Conservation (phyloP, 768 basidiomycete genomes). For the Trametes punicea region DNA sequence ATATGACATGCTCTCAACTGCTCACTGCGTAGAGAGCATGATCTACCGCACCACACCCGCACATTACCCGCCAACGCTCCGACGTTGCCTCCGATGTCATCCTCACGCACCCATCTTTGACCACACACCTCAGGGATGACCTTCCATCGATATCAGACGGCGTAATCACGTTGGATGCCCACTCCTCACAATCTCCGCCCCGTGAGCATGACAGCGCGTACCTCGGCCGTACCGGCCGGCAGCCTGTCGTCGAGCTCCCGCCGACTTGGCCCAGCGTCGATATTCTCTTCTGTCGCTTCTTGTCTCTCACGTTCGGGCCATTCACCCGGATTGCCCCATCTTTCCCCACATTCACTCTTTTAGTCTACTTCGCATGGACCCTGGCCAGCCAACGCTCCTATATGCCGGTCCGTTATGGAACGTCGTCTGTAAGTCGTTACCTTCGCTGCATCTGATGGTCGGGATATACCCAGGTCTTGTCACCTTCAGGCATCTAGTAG, state of each 20-base stretch:
- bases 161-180: neutral
- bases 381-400: neutral
- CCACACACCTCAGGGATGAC: neutral
- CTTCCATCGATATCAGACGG: neutral
- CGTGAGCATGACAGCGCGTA: slow-evolving; percentile 2
- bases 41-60: neutral
- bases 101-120: neutral
- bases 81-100: neutral
- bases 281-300: neutral
- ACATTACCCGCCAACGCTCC: no score
- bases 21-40: no score
- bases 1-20: no score
- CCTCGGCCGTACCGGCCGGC: slow-evolving; percentile 13
- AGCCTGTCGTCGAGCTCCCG: neutral
- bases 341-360: neutral
- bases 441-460: no score
- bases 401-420: neutral
- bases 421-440: no score
- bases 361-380: neutral
- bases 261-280: neutral
- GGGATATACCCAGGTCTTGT: no score
- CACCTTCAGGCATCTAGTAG: no score
- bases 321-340: neutral
- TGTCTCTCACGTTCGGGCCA: neutral
- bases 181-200: neutral